These are phyloP conservation scores for Kernera saxatilis DNA, from an alignment of 345 rosid genomes.

Conservation along the genomic window DNA sequence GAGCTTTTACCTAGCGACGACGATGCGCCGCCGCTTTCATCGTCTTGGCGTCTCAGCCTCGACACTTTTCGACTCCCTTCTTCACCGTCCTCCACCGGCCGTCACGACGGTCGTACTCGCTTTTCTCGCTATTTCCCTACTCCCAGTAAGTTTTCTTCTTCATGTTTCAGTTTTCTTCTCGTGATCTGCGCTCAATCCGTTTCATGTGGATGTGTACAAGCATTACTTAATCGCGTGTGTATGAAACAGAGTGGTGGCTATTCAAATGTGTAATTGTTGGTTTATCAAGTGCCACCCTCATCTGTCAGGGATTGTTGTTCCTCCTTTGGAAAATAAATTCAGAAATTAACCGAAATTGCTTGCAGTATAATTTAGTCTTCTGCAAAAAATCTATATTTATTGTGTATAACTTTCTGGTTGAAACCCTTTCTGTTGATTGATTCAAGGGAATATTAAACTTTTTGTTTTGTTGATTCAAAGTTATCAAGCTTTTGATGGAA, in stretches of 20 bases:
- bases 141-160: conserved; percentile 28
- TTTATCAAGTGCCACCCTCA: background rate
- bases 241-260: background rate
- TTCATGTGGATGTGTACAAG: background rate
- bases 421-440: background rate
- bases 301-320: background rate
- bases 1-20: conserved; percentile 30
- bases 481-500: conserved; percentile 16
- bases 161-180: background rate
- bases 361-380: background rate
- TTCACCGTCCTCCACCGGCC: background rate
- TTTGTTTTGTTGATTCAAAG: conserved; percentile 15
- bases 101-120: conserved; percentile 20
- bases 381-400: background rate
- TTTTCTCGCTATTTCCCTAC: conserved; percentile 22
- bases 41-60: conserved; percentile 51
- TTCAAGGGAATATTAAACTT: background rate
- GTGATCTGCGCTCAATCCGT: conserved; percentile 1
- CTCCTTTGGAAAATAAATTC: background rate
- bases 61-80: conserved; percentile 41
- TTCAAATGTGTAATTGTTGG: background rate
- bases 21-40: conserved; percentile 2
- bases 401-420: background rate
- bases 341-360: background rate
- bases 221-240: background rate